Conservation (phyloP, 1,284 basidiomycete species). For the Macrocybe sp. region DNA sequence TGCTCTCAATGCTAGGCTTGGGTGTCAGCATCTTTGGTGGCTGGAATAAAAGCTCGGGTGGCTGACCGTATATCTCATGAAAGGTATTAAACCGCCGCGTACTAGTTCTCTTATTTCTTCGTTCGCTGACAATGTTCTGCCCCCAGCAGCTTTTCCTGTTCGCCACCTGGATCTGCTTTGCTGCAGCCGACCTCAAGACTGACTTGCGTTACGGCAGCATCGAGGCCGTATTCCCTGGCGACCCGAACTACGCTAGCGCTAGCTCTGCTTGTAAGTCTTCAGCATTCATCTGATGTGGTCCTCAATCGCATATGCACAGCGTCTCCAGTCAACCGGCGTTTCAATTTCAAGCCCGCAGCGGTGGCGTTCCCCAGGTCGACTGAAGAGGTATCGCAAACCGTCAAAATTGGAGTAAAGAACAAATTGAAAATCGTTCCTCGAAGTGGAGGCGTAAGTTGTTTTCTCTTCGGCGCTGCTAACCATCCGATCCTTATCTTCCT, state of each 20-base stretch:
- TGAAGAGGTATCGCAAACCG: conserved; percentile 38
- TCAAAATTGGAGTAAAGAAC: conserved; percentile 29
- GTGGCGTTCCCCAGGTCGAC: conserved; percentile 32
- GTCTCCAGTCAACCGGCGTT: conserved; percentile 1
- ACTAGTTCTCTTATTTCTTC: too few relatives aligned
- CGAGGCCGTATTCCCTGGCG: neutral
- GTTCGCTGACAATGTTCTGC: too few relatives aligned
- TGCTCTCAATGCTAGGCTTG: too few relatives aligned
- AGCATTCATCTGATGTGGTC: neutral
- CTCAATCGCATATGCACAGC: neutral
- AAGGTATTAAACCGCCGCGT: too few relatives aligned
- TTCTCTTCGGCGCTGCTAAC: neutral
- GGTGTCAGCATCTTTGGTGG: too few relatives aligned
- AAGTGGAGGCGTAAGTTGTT: conserved; percentile 35
- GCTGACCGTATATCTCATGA: too few relatives aligned
- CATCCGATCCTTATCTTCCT: too few relatives aligned
- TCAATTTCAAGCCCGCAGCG: conserved; percentile 30
- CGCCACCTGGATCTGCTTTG: too few relatives aligned
- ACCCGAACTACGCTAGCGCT: neutral
- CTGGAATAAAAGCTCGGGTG: too few relatives aligned
- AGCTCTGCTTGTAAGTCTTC: neutral
- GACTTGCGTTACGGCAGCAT: neutral
- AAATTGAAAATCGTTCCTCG: conserved; percentile 32
- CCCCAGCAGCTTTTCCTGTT: too few relatives aligned
- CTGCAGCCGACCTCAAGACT: neutral